Conservation (phyloP, 2,329 filamentous ascomycete genomes). For the Chaetomiaceae sp. region DNA sequence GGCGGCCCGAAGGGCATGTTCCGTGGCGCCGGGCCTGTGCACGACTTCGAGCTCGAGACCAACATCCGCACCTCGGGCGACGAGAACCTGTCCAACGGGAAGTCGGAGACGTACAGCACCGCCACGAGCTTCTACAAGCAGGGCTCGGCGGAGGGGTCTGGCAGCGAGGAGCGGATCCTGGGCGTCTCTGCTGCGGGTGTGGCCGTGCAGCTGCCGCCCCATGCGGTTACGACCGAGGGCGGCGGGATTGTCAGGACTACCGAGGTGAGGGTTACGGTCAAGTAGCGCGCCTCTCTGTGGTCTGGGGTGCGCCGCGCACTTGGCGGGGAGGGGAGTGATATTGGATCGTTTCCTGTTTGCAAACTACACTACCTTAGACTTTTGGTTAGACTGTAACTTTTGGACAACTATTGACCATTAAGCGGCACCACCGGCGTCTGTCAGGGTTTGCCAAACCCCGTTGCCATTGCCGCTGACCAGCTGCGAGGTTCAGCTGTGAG, state of each 20-base stretch:
- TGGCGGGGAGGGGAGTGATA: too few species aligned
- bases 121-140: slow-evolving; percentile 13
- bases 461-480: too few species aligned
- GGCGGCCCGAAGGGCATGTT: background rate
- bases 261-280: slow-evolving; percentile 12
- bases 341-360: too few species aligned
- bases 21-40: background rate
- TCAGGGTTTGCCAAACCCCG: too few species aligned
- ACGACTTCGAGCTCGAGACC: slow-evolving; percentile 6
- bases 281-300: background rate
- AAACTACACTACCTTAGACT: too few species aligned
- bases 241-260: slow-evolving; percentile 13
- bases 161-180: slow-evolving; percentile 16
- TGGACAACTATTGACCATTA: too few species aligned
- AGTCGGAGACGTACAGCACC: slow-evolving; percentile 2
- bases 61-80: background rate
- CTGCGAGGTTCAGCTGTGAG: too few species aligned
- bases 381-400: too few species aligned
- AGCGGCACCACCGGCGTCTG: too few species aligned
- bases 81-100: background rate
- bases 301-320: background rate
- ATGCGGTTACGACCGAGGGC: background rate
- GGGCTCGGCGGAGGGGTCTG: slow-evolving; percentile 2
- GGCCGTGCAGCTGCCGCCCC: background rate
- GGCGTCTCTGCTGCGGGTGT: background rate